phyloP scores from a whole-genome alignment of 1,284 basidiomycete genomes.

The Xerocomus amazonicus region DNA sequence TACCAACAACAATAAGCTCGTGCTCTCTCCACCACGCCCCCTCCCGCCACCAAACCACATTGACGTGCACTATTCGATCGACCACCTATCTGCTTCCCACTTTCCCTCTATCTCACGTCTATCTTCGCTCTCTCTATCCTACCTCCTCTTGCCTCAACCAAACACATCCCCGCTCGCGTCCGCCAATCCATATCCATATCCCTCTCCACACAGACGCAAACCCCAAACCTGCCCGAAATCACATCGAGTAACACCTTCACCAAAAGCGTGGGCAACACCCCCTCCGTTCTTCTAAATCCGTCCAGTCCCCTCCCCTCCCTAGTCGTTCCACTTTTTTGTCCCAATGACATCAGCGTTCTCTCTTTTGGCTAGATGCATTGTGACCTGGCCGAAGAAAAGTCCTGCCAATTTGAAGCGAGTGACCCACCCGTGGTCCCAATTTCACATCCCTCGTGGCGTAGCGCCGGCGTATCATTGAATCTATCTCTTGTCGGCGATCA shows the following conservation, averaged over 20 bases:
- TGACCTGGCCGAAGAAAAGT: not conserved
- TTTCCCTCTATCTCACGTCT: not conserved
- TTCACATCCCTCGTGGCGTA: slow-evolving; percentile 12
- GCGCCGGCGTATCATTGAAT: not conserved
- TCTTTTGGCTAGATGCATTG: not conserved
- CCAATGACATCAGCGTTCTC: slow-evolving; percentile 5
- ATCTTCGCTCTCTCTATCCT: not conserved
- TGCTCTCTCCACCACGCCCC: slow-evolving; percentile 15
- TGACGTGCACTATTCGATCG: slow-evolving; percentile 6
- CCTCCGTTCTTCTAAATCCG: not conserved
- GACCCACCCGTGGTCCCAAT: slow-evolving; percentile 5
- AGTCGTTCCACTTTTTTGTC: not conserved
- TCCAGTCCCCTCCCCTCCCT: no score
- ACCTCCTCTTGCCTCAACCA: not conserved
- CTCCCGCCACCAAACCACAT: slow-evolving; percentile 18
- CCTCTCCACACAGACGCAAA: slow-evolving; percentile 6
- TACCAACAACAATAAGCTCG: slow-evolving; percentile 1
- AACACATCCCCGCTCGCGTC: not conserved
- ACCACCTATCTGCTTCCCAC: not conserved
- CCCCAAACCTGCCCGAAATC: slow-evolving; percentile 11
- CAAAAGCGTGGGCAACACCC: not conserved
- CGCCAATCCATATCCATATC: slow-evolving; percentile 6
- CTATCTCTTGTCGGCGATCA: slow-evolving; percentile 18
- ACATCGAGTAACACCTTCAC: not conserved
- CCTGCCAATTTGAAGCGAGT: not conserved